phyloP scores from a whole-genome alignment of 441 rosid genomes.

The Bocquillonia castaneifolia region DNA sequence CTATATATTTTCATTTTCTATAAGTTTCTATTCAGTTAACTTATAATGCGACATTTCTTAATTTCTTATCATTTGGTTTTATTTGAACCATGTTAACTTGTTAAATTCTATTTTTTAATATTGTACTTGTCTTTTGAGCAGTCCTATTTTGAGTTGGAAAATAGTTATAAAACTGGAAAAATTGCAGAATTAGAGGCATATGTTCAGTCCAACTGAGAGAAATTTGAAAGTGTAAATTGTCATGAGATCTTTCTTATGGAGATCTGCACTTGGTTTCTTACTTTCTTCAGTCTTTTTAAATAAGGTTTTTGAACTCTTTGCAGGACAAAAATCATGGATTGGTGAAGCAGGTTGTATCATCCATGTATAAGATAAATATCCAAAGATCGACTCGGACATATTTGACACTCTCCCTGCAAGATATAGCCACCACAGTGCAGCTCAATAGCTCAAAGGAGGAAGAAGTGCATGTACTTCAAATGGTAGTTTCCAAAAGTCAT shows the following conservation, averaged over 20 bases:
- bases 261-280: background rate
- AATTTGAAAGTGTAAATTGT: conserved; percentile 59
- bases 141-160: conserved; percentile 71
- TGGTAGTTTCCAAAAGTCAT: conserved; percentile 56
- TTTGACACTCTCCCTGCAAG: conserved; percentile 93
- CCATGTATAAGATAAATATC: conserved; percentile 90
- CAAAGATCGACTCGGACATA: conserved; percentile 91
- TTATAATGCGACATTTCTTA: background rate
- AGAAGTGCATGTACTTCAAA: conserved; percentile 99
- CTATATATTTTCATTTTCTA: too few relatives aligned
- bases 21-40: background rate
- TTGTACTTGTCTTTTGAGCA: conserved; percentile 31
- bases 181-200: conserved; percentile 50
- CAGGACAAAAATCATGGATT: conserved; percentile 95
- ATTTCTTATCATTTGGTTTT: conserved; percentile 6
- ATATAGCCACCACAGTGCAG: conserved; percentile 82
- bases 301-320: conserved; percentile 22
- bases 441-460: conserved; percentile 81
- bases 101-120: conserved; percentile 15
- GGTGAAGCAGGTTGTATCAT: conserved; percentile 86
- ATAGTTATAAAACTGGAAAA: conserved; percentile 58
- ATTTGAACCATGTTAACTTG: conserved; percentile 6
- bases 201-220: conserved; percentile 47
- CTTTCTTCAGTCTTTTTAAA: conserved; percentile 20
- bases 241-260: background rate